Conservation (phyloP, 176 grass and related monocot genomes). For the Guadua angustifolia region DNA sequence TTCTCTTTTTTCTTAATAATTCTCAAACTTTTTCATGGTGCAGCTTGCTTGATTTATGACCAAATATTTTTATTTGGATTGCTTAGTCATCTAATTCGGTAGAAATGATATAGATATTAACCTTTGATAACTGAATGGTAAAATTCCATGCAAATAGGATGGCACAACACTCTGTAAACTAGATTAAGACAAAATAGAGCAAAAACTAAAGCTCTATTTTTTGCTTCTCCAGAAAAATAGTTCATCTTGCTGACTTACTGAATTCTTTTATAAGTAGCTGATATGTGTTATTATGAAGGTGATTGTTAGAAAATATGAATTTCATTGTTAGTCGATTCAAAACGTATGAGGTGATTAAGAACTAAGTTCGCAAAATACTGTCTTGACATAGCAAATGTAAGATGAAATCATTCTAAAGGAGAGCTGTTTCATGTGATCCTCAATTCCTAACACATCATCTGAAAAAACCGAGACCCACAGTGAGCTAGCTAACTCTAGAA, state of each 20-base stretch:
- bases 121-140: not conserved
- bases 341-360: not conserved
- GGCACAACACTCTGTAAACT: not conserved
- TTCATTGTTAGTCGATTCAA: not conserved
- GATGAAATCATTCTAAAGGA: slow-evolving; percentile 15
- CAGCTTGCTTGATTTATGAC: not conserved
- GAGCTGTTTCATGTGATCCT: too few relatives aligned
- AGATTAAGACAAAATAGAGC: not conserved
- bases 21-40: slow-evolving; percentile 16
- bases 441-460: not conserved
- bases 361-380: not conserved
- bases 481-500: slow-evolving; percentile 24
- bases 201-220: not conserved
- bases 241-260: not conserved
- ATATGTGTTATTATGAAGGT: not conserved
- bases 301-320: not conserved
- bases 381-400: slow-evolving; percentile 8
- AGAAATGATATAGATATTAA: slow-evolving; percentile 28
- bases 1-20: too few relatives aligned
- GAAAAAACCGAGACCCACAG: not conserved
- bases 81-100: not conserved
- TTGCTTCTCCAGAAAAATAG: not conserved
- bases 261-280: slow-evolving; percentile 14
- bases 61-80: slow-evolving; percentile 17
- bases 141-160: not conserved